phyloP scores from a whole-genome alignment of 352 stramenopile species.

The Globisporangium okanoganense region DNA sequence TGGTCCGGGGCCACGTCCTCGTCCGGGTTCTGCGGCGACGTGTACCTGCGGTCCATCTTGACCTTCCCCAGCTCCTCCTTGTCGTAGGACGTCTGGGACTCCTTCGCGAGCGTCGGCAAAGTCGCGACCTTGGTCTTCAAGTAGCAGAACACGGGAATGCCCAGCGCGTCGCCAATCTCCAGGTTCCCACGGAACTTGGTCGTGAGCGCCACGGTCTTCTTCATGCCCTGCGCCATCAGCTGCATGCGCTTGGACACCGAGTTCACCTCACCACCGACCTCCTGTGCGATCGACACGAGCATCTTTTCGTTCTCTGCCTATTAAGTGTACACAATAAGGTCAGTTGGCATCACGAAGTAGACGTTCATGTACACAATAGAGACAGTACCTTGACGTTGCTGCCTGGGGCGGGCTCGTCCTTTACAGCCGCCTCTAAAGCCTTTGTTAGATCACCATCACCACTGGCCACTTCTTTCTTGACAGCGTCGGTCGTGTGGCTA shows the following conservation, averaged over 20 bases:
- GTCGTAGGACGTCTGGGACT: constrained; percentile 64
- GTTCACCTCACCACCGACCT: constrained; percentile 62
- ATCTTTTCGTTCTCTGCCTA: constrained; percentile 83
- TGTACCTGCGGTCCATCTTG: constrained; percentile 71
- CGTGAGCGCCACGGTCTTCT: constrained; percentile 59
- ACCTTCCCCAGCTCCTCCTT: constrained; percentile 58
- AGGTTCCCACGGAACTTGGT: constrained; percentile 77
- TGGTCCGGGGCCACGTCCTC: constrained; percentile 67
- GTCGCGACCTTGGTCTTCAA: constrained; percentile 73
- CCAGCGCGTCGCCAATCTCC: constrained; percentile 62
- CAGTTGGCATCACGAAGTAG: background rate
- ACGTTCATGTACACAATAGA: background rate
- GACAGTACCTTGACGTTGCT: constrained; percentile 25
- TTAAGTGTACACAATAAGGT: background rate
- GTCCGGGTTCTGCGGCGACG: constrained; percentile 57
- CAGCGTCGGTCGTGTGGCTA: constrained; percentile 34
- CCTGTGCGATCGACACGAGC: constrained; percentile 71
- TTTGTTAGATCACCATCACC: background rate
- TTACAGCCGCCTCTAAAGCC: constrained; percentile 7
- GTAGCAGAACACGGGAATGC: constrained; percentile 76
- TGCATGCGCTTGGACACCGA: constrained; percentile 75
- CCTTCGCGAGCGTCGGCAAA: constrained; percentile 65
- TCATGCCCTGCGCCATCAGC: constrained; percentile 71
- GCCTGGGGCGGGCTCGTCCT: constrained; percentile 17
- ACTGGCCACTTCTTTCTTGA: constrained; percentile 12